Evolutionary conservation across 331 rosid genomes (phyloP), one percentile per base, ranked within the genome.

Genomic region (Ulmus americana): DNA sequence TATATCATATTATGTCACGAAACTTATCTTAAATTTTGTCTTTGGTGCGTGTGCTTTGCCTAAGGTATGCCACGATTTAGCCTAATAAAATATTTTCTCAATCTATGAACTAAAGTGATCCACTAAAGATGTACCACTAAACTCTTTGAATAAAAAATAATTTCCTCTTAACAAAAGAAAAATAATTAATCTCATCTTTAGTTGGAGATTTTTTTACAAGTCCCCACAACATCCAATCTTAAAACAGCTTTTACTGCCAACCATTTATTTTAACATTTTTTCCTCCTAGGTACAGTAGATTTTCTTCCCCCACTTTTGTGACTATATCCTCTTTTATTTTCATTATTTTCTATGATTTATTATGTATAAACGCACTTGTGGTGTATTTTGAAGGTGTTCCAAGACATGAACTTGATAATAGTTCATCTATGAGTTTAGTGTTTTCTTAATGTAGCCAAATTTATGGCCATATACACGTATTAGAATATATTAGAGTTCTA

Each of bases 171-270:
- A 28, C 3, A 28, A 28, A 28, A 28, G 35, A 2, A 28, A 28
- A 28, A 28, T 28, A 28, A 28, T 3, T 28, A 2, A 28, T 39
- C 47, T 63, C 78, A 57, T 74, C 83, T 77, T 74, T 71, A 74
- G 72, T 68, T 74, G 77, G 65, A 71, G 79, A 71, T 77, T 65
- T 75, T 79, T 59, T 65, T 61, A 70, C 82, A 73, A 44, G 65
- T 58, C 53, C 39, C 46, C 20, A 14, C 65, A 49, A 63, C 50
- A 59, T 69, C 67, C 70, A 53, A 66, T 75, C 70, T 18, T 0
- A 48, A 63, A 63, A 64, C 52, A 49, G 6, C 0, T 65, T 48
- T 54, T 52, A 10, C 66, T 53, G 52, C 52, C 1, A 38, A 46
- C 43, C 10, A 7, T 16, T 9, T 45, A 20, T 22, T 39, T 48